Conservation (phyloP, 148 eudicot genomes). For the Beta vulgaris region DNA sequence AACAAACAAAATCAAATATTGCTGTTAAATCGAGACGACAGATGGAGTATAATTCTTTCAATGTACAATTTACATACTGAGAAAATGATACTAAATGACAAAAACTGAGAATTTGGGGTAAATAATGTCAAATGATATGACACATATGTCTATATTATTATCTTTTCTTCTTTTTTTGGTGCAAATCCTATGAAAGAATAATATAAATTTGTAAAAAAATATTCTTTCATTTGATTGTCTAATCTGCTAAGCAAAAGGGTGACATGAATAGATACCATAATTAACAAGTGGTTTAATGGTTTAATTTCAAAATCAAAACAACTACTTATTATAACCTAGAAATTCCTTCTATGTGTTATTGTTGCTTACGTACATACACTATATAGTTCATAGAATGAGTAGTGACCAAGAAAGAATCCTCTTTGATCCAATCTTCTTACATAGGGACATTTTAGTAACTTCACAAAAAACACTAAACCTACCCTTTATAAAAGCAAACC, state of each 20-base stretch:
- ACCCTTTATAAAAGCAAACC: not conserved
- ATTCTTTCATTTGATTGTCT: not conserved
- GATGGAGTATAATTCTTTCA: too few species aligned
- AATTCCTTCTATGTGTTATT: not conserved
- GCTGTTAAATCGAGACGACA: too few species aligned
- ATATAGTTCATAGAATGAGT: constrained; percentile 13
- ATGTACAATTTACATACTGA: too few species aligned
- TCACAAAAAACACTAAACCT: not conserved
- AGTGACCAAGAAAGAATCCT: constrained; percentile 8
- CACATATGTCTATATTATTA: too few species aligned
- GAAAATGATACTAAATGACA: too few species aligned
- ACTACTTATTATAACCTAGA: not conserved
- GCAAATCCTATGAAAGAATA: too few species aligned
- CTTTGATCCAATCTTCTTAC: not conserved
- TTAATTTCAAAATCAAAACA: not conserved
- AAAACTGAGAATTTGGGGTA: too few species aligned
- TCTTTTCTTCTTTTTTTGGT: too few species aligned
- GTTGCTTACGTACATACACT: constrained; percentile 2
- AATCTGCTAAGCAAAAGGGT: not conserved
- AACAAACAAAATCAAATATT: too few species aligned
- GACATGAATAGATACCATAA: not conserved
- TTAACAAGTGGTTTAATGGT: not conserved
- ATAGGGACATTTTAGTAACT: not conserved
- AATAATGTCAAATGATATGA: too few species aligned
- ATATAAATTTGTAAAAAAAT: too few species aligned